These are phyloP conservation scores for Verticillium zaregamsianum DNA, from an alignment of 2,329 filamentous ascomycete species.

Conservation along the genomic window DNA sequence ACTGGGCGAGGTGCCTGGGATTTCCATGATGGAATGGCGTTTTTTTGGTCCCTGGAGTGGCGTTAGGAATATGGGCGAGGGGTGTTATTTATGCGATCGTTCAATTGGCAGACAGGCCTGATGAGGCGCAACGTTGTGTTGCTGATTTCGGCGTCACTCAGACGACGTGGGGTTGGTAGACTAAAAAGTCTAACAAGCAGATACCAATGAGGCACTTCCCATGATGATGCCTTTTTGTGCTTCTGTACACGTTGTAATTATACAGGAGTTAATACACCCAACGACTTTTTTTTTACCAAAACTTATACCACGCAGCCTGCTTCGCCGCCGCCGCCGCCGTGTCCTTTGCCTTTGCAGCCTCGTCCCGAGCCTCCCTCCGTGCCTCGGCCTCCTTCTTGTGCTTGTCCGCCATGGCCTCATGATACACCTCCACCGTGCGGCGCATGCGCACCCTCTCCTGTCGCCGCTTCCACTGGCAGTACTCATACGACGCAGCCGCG, in stretches of 20 bases:
- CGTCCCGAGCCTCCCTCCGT: conserved; percentile 19
- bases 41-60: not conserved
- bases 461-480: conserved; percentile 70
- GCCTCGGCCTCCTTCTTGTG: conserved; percentile 38
- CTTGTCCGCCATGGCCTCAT: conserved; percentile 38
- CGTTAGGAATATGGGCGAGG: not conserved
- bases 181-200: not conserved
- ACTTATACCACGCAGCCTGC: conserved; percentile 48
- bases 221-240: not conserved
- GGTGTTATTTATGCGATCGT: not conserved
- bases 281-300: conserved; percentile 41
- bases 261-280: conserved; percentile 5
- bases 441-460: conserved; percentile 81
- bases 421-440: conserved; percentile 66
- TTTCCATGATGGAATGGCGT: not conserved
- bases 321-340: conserved; percentile 26
- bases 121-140: not conserved
- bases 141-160: not conserved
- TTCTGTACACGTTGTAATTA: conserved; percentile 8
- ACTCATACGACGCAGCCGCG: conserved; percentile 74
- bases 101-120: too few relatives aligned
- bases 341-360: conserved; percentile 19
- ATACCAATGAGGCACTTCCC: not conserved
- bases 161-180: not conserved
- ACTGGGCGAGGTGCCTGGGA: not conserved